Percentiles rank a stretch among this genome's conserved stretches.
Evolutionary conservation across 2,329 filamentous ascomycete genomes (phyloP).

Genomic region (Ophiostoma perfectum): DNA sequence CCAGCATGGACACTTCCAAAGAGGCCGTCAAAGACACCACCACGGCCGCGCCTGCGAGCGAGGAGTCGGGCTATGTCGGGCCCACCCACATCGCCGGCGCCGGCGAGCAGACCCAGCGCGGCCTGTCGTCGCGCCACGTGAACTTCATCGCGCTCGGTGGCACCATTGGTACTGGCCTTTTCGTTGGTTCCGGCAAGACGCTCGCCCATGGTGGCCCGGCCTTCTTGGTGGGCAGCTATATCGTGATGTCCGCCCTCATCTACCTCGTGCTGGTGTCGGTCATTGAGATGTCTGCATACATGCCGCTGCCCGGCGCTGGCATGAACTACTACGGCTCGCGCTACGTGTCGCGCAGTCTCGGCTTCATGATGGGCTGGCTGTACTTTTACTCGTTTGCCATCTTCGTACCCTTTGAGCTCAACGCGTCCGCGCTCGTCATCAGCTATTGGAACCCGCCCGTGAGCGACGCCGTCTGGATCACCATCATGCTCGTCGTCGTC

Average conservation of each 20-base stretch:
- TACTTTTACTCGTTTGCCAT: conserved; percentile 44
- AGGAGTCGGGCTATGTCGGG: conserved; percentile 6
- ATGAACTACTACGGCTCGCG: conserved; percentile 61
- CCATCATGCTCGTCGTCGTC: conserved; percentile 34
- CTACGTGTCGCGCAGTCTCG: conserved; percentile 15
- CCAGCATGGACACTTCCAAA: background rate
- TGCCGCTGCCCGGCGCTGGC: conserved; percentile 58
- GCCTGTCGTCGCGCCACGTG: conserved; percentile 27
- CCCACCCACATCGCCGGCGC: background rate
- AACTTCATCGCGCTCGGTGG: conserved; percentile 36
- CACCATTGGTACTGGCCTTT: conserved; percentile 39
- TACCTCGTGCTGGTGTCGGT: conserved; percentile 62
- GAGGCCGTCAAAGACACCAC: background rate
- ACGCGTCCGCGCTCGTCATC: conserved; percentile 35
- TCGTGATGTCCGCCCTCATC: conserved; percentile 42
- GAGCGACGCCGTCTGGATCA: conserved; percentile 38
- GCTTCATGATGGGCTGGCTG: conserved; percentile 41
- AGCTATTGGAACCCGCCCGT: conserved; percentile 37
- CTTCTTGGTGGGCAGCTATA: conserved; percentile 37
- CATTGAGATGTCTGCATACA: conserved; percentile 64
- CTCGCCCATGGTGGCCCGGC: conserved; percentile 44
- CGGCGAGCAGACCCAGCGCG: conserved; percentile 1
- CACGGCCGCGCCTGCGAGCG: background rate
- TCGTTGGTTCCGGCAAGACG: conserved; percentile 48
- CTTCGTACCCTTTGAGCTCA: conserved; percentile 37